Conservation (phyloP, 148 eudicot species). For the Vaccinium darrowii region DNA sequence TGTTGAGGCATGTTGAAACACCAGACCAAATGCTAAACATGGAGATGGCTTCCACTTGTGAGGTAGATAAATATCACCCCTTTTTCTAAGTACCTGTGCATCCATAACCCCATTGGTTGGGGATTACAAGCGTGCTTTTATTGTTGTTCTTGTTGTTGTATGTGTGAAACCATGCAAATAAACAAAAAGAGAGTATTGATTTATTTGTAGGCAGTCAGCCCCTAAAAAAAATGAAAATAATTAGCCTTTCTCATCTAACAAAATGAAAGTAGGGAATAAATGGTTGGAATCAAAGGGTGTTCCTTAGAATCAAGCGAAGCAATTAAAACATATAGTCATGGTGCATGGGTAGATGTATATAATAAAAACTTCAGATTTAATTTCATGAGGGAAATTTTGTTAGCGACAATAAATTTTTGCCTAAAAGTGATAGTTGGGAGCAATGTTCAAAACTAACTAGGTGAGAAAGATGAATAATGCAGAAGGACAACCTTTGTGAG, state of each 20-base stretch:
- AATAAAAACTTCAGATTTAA: background rate
- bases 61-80: background rate
- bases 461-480: background rate
- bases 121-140: background rate
- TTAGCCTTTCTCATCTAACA: background rate
- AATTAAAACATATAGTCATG: background rate
- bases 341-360: background rate
- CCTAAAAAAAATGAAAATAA: background rate
- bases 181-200: background rate
- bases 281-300: background rate
- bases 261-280: background rate
- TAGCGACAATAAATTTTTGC: background rate
- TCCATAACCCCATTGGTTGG: background rate
- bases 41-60: background rate
- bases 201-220: background rate
- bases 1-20: background rate
- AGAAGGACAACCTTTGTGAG: slow-evolving; percentile 41
- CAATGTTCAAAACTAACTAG: background rate
- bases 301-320: background rate
- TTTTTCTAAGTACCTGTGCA: background rate
- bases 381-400: background rate
- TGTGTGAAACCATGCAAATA: background rate
- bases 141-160: background rate
- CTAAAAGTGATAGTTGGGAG: background rate
- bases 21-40: background rate